These are phyloP conservation scores for Prunus mongolica DNA, from an alignment of 306 rosid species.

Conservation along the genomic window DNA sequence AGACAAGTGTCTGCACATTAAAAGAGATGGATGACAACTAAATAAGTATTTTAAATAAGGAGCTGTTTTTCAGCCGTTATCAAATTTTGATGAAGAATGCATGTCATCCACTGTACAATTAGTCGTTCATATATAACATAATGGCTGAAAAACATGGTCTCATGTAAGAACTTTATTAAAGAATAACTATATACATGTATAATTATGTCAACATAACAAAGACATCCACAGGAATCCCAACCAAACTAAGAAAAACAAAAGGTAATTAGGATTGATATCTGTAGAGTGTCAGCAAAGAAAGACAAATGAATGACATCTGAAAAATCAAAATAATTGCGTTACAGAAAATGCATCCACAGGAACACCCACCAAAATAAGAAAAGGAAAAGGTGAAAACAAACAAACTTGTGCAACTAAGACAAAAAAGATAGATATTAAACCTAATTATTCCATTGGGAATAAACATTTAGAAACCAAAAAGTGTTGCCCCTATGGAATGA, in stretches of 20 bases:
- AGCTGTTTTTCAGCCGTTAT: background rate
- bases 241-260: too few relatives aligned
- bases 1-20: background rate
- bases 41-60: background rate
- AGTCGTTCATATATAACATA: too few relatives aligned
- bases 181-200: too few relatives aligned
- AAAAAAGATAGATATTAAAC: too few relatives aligned
- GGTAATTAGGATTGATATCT: background rate
- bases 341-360: background rate
- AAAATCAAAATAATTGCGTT: background rate
- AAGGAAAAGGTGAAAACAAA: background rate
- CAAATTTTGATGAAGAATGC: too few relatives aligned
- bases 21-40: background rate
- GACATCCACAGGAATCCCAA: too few relatives aligned
- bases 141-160: too few relatives aligned
- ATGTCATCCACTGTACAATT: too few relatives aligned
- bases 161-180: too few relatives aligned
- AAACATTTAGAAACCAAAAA: too few relatives aligned
- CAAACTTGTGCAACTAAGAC: background rate
- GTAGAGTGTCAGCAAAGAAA: background rate
- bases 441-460: too few relatives aligned
- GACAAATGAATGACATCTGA: background rate
- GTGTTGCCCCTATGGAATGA: background rate
- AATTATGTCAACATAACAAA: background rate
- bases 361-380: background rate